Evolutionary conservation across 768 basidiomycete species (phyloP).

Genomic region (Tricholoma bakamatsutake): DNA sequence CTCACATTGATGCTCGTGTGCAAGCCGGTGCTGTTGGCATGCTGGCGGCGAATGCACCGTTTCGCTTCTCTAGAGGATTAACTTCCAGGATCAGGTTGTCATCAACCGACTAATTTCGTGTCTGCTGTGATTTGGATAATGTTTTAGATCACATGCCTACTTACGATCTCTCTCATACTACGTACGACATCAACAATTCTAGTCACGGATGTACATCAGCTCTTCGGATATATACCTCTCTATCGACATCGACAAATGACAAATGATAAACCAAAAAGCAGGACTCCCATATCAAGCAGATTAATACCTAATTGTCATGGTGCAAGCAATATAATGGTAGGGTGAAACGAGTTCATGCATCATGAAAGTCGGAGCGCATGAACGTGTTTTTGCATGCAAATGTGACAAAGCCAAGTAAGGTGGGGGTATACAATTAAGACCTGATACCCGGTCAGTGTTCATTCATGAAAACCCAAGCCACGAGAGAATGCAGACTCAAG

Average conservation of each 20-base stretch:
- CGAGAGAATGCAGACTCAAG: constrained; percentile 10
- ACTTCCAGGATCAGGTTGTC: background rate
- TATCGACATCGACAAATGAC: background rate
- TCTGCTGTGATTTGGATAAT: background rate
- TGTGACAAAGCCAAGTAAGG: background rate
- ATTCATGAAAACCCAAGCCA: constrained; percentile 20
- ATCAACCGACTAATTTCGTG: constrained; percentile 6
- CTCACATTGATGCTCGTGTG: background rate
- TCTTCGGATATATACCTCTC: background rate
- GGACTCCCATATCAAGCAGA: background rate
- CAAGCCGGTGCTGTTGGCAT: background rate
- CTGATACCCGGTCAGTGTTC: constrained; percentile 67
- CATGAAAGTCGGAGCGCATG: background rate
- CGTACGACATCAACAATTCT: background rate
- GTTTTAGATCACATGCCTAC: background rate
- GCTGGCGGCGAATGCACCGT: background rate
- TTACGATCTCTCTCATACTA: background rate
- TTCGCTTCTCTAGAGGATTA: constrained; percentile 1
- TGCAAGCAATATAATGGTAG: background rate
- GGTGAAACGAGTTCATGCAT: background rate
- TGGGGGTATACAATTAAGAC: constrained; percentile 47
- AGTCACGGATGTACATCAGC: background rate
- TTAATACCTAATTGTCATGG: background rate
- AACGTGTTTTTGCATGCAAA: background rate
- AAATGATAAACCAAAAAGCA: background rate